Evolutionary conservation across 371 early-diverging fungal species (phyloP).

Genomic region (Mortierella sp.): DNA sequence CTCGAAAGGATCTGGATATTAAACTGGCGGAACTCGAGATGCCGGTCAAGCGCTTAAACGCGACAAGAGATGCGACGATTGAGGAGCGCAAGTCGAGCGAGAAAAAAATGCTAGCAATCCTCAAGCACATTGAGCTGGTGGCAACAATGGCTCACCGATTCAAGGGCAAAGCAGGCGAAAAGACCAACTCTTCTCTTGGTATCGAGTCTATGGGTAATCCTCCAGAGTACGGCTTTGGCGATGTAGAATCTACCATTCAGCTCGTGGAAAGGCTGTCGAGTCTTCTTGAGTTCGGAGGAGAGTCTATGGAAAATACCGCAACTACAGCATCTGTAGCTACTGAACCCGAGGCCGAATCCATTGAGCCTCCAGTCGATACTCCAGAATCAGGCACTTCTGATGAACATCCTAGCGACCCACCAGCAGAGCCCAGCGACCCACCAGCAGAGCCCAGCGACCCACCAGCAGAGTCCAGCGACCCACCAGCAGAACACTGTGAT

Average conservation of each 20-base stretch:
- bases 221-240: neutral
- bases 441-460: no score
- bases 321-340: no score
- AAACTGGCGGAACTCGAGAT: neutral
- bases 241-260: neutral
- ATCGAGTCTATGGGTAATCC: neutral
- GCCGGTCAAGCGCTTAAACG: neutral
- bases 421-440: no score
- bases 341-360: no score
- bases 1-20: neutral
- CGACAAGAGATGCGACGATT: neutral
- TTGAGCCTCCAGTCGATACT: no score
- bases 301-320: no score
- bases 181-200: neutral
- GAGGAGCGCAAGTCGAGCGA: neutral
- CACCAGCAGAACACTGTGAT: no score
- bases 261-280: neutral
- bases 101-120: neutral
- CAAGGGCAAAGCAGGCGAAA: neutral
- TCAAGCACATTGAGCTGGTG: neutral
- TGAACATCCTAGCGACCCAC: no score
- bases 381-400: no score
- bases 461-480: no score
- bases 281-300: neutral
- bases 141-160: neutral